Evolutionary conservation across 2,329 filamentous ascomycete species (phyloP), one percentile per base, ranked within the genome.

Genomic region (Rasamsonia emersonii): DNA sequence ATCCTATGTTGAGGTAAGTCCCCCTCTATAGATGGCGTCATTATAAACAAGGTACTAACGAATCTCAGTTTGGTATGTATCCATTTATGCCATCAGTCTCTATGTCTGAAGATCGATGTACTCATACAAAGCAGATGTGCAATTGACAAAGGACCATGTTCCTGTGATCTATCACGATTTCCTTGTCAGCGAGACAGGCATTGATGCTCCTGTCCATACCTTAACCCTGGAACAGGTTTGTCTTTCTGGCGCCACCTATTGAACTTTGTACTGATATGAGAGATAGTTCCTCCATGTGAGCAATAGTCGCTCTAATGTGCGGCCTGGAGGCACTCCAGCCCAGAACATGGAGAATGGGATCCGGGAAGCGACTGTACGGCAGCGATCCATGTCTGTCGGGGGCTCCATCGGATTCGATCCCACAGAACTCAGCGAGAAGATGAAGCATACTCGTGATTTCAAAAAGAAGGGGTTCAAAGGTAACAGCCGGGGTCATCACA

Each of bases 141-240:
- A 98, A 55, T 68, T 98, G 23, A 98, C 91, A n/a, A 98, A 98
- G 53, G 91, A 98, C 53, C 86, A 93, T 49, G 86, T 98, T 2
- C 91, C 91, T 0, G 89, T 98, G 43, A 94, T 98, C 49, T 98
- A 98, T 54, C 91, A 98, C 54, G 91, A 98, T 58, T 98, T 98
- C 51, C 70, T 96, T 9, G 91, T 98, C 55, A 94, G 86, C 53
- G 91, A 98, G 61, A 96, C 91, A 0, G 91, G 93, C 7, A 91
- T 95, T 33, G 91, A 98, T 52, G 91, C 91, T 0, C 91, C 91
- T 0, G 89, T 98, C 2, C 91, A 98, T 54, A 93, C 86, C 0
- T 67, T 98, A 42, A 98, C 91, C 0, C 65, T 96, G 3, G 89
- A 98, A 51, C 91, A 95, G 68, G 51, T 55, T 33, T 25, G 40